These are phyloP conservation scores for Penicillium goetzii DNA, from an alignment of 495 filamentous ascomycete genomes.

Conservation along the genomic window DNA sequence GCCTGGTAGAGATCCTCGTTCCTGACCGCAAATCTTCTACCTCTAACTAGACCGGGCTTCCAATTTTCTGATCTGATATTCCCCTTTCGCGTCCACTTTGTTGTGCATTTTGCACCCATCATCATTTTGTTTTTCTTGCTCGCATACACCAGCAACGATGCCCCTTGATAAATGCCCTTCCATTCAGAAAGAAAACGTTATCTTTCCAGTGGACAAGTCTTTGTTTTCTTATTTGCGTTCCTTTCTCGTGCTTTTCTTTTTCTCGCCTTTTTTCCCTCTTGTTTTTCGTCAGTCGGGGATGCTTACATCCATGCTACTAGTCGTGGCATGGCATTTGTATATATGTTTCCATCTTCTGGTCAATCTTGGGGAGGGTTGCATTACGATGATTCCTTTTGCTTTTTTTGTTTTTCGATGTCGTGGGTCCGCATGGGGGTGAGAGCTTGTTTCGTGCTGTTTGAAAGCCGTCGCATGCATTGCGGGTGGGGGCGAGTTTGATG, in stretches of 20 bases:
- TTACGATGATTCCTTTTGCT: constrained; percentile 20
- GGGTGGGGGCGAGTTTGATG: constrained; percentile 11
- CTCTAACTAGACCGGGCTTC: constrained; percentile 26
- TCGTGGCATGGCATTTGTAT: constrained; percentile 28
- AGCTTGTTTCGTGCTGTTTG: constrained; percentile 16
- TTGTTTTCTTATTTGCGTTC: constrained; percentile 8
- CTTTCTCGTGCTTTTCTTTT: constrained; percentile 6
- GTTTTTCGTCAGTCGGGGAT: constrained; percentile 19
- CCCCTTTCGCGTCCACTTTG: constrained; percentile 13
- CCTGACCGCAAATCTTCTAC: constrained; percentile 47
- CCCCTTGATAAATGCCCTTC: constrained; percentile 11
- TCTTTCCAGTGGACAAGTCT: constrained; percentile 4
- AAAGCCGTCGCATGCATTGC: constrained; percentile 21
- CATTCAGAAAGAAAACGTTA: not conserved
- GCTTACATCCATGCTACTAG: constrained; percentile 20
- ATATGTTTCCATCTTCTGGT: constrained; percentile 32
- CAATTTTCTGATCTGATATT: constrained; percentile 22
- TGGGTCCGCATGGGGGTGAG: constrained; percentile 2
- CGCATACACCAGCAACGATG: constrained; percentile 11
- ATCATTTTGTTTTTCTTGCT: not conserved
- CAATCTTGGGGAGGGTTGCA: constrained; percentile 24
- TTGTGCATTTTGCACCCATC: constrained; percentile 11
- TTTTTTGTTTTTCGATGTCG: constrained; percentile 12
- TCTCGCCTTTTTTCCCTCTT: not conserved
- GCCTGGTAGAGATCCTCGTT: constrained; percentile 53